Evolutionary conservation across 2,329 filamentous ascomycete genomes (phyloP).

Genomic region (Alternaria atra): DNA sequence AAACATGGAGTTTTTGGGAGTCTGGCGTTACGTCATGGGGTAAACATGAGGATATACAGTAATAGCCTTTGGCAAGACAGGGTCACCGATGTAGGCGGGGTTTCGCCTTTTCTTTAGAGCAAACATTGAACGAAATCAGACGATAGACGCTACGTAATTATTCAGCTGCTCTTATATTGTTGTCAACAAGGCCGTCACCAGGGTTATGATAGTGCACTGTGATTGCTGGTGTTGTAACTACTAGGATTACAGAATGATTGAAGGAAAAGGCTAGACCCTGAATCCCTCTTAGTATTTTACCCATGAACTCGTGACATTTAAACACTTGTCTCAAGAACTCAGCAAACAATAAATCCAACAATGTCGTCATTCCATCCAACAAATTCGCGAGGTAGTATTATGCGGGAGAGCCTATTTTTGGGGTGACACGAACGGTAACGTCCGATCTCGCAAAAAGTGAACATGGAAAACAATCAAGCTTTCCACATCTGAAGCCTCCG

Average conservation of each 20-base stretch:
- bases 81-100: not conserved
- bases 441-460: not conserved
- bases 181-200: not conserved
- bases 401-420: slow-evolving; percentile 1
- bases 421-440: not conserved
- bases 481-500: not conserved
- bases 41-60: not conserved
- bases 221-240: not conserved
- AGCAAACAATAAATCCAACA: not conserved
- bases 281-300: not conserved
- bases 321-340: not conserved
- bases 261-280: not conserved
- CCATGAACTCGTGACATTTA: not conserved
- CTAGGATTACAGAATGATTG: not conserved
- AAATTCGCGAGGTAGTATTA: not conserved
- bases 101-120: not conserved
- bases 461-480: not conserved
- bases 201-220: not conserved
- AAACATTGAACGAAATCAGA: not conserved
- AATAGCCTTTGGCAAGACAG: not conserved
- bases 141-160: not conserved
- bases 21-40: not conserved
- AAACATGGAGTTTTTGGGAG: not conserved
- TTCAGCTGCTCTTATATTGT: not conserved
- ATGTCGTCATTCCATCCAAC: not conserved